Base-by-base conservation (phyloP, 1,284 basidiomycete species). In the Lentinula novae-zelandiae region DNA sequence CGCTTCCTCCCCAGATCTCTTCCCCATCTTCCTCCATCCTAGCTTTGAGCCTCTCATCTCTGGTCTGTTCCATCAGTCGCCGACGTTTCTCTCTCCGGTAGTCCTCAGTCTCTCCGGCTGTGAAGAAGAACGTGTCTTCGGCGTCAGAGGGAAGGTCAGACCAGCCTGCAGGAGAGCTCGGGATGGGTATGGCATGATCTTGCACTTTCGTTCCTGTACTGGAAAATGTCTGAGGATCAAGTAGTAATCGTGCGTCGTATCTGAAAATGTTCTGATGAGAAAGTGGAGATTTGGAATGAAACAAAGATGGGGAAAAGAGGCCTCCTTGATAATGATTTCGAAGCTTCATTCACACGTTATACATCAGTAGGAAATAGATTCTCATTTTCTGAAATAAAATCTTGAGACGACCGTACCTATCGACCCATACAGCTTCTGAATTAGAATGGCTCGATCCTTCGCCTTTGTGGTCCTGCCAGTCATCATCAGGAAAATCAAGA, bases 71-170 rank as follows among this genome's bases (percentile, higher is more conserved):
- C 38, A 94, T 77, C 53, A 85, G 68, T 2, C 78, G 77, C 34
- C 86, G 76, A 40, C 87, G 84, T 70, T 92, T 92, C 38, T 85
- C 81, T 8, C 82, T 78, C 20, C 77, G 79, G 64, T 85, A 86
- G 62, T 89, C 88, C 13, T 86, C 83, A 3, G 79, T 76, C 67
- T 94, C 92, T 17, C 80, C 76, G 0, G 82, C 80, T 0, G 84
- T 80, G 62, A 94, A 80, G 72, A 90, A 89, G 72, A 92, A 95
- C 0, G 82, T 87, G 65, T 94, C 91, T 74, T 94, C 92, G 0
- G 82, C 71, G 68, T 95, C 93, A 0, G 92, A 93, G 2, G 92
- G 87, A 0, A 94, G 78, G 68, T 92, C 88, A 0, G 88, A 88
- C 87, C 90, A 93, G 34, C 89, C 90, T 2, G 78, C 76, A 5